A percentile compares a stretch with the other conserved stretches of the same genome.
These are phyloP conservation scores for Boechera retrofracta DNA, from an alignment of 345 rosid genomes.

Conservation along the genomic window DNA sequence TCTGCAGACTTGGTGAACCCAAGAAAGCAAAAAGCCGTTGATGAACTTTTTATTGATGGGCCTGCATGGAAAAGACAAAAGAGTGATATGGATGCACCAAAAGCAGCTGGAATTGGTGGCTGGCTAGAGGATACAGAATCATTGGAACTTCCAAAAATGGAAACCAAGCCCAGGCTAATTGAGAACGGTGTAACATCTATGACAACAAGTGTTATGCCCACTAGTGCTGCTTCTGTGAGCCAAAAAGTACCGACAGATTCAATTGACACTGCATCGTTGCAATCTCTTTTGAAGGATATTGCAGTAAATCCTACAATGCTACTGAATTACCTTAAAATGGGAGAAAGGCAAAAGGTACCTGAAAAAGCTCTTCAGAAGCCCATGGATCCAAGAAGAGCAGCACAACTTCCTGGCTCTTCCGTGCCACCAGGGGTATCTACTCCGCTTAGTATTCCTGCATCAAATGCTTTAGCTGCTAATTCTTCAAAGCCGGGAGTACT, in stretches of 20 bases:
- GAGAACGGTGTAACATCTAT: constrained; percentile 51
- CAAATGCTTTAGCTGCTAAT: constrained; percentile 51
- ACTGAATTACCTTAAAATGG: constrained; percentile 70
- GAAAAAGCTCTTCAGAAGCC: constrained; percentile 48
- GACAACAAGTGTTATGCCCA: constrained; percentile 44
- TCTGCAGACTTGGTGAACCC: constrained; percentile 49
- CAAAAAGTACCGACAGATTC: constrained; percentile 47
- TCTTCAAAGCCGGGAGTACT: constrained; percentile 55
- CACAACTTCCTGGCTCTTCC: constrained; percentile 53
- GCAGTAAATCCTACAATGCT: constrained; percentile 80
- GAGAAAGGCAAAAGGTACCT: constrained; percentile 64
- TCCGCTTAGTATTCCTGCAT: constrained; percentile 42
- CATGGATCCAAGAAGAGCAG: constrained; percentile 47
- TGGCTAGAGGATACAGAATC: constrained; percentile 67
- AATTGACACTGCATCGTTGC: constrained; percentile 49
- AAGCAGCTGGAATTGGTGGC: constrained; percentile 59
- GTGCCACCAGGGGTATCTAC: constrained; percentile 52
- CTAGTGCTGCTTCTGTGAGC: constrained; percentile 44
- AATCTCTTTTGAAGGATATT: constrained; percentile 68
- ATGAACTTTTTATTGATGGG: constrained; percentile 58
- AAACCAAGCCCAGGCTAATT: constrained; percentile 50
- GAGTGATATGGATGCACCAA: constrained; percentile 52
- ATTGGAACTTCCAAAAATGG: constrained; percentile 40
- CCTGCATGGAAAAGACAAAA: constrained; percentile 67
- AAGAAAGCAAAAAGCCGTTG: constrained; percentile 70